phyloP scores from a whole-genome alignment of 495 filamentous ascomycete genomes.

The Coniosporium apollinis region DNA sequence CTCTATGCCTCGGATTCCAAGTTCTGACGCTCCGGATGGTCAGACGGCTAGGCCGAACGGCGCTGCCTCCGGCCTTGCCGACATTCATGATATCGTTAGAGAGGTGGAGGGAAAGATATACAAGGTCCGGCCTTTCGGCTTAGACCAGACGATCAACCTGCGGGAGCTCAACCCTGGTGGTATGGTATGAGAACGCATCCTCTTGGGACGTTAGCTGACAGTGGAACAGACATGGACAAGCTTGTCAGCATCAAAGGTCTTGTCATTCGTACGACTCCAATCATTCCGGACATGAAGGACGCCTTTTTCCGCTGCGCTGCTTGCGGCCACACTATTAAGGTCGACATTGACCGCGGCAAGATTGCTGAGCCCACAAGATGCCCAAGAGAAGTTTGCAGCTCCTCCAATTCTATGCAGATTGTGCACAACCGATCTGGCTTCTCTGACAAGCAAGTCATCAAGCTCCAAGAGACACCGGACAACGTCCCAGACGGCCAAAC shows the following conservation, averaged over 20 bases:
- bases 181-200: constrained; percentile 17
- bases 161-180: constrained; percentile 82
- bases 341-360: constrained; percentile 85
- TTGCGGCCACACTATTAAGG: constrained; percentile 78
- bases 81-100: constrained; percentile 41
- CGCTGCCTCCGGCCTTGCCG: constrained; percentile 17
- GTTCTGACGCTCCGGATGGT: constrained; percentile 46
- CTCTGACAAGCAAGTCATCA: constrained; percentile 96
- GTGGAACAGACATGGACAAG: constrained; percentile 84
- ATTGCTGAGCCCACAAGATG: constrained; percentile 90
- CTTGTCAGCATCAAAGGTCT: constrained; percentile 90
- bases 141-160: constrained; percentile 78
- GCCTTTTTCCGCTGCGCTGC: constrained; percentile 86
- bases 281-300: constrained; percentile 97
- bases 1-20: constrained; percentile 58
- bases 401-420: constrained; percentile 92
- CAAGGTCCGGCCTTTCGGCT: constrained; percentile 77
- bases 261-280: constrained; percentile 86
- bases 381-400: constrained; percentile 65
- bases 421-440: constrained; percentile 92
- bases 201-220: too few relatives aligned
- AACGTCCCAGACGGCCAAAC: constrained; percentile 88
- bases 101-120: constrained; percentile 57
- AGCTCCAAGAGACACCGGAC: constrained; percentile 94
- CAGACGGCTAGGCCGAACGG: constrained; percentile 17